Base-by-base conservation (phyloP, 2,329 filamentous ascomycete genomes). In the Ampelomyces quisqualis region DNA sequence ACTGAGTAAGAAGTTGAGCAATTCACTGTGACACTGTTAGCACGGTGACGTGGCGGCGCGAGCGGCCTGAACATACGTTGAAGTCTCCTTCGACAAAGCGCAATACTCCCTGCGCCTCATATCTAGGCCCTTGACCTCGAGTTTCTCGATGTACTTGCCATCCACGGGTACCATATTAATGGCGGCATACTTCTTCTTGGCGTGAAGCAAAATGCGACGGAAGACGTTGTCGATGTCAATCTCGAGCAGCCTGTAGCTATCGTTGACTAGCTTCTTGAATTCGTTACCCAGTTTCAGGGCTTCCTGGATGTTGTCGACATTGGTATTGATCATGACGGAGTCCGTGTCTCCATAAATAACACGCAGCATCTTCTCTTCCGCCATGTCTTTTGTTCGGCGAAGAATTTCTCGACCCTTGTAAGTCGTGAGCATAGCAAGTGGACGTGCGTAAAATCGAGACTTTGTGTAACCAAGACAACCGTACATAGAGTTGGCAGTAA, bases 291-390 rank as follows among this genome's bases (percentile, higher is more conserved):
- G 86, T 63, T 87, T 90, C 57, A 96, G 74, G 2, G 93, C 93
- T 59, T 95, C 90, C 21, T 87, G 82, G 20, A 97, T 86, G 53
- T 87, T 95, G 70, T 96, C 88, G 40, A 93, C 90, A 62, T 97
- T 97, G 50, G 93, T 95, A 64, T 98, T 98, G 75, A 98, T 97
- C 93, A 98, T 98, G 71, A 98, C 93, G 7, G 93, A 98, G 70
- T 98, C 93, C 9, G 93, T 98, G 71, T 98, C 93, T 73, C 93
- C 93, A 59, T 98, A 98, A 50, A 98, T 97, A 67, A 98, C 93
- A 61, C 93, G 87, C 20, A 98, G 79, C 45, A 90, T 85, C 55
- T 87, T 90, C 59, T 82, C 88, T 70, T 98, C 93, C 7, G 93
- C 93, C 47, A 98, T 80, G 38, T 95, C 90, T 69, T 97, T 98